Base-by-base conservation (phyloP, 2,329 filamentous ascomycete genomes). In the Alternaria ventricosa region DNA sequence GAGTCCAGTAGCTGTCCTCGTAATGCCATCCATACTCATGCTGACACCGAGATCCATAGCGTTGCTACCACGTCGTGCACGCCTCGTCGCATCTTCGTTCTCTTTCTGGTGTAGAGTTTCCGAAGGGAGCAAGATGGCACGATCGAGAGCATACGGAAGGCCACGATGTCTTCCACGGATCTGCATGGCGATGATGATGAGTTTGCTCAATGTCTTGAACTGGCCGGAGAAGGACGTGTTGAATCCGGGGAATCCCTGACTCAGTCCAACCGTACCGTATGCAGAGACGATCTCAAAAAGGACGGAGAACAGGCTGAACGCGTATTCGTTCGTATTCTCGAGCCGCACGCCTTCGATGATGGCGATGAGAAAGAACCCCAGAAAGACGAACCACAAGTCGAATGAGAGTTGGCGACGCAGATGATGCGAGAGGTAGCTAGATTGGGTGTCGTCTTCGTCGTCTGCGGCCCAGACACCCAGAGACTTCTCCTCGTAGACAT, bases 381-480 rank as follows among this genome's bases (percentile, higher is more conserved):
- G 79, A 76, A 97, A 97, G 61, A 99, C 91, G 74, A 94, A 99
- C 96, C 96, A 99, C 80, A 99, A 80, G 81, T 99, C 96, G 82
- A 99, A 99, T 57, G 94, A 97, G 36, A 99, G 87, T 80, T 99
- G 96, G 50, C 92, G 89, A 41, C 96, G 92, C 78, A 99, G 86
- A 87, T 99, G 96, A 55, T 92, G 90, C 3, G 93, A 92, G 55
- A 99, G 91, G 72, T 97, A 98, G 64, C 90, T 95, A 47, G 93
- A 88, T 46, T 90, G 86, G 23, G 86, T 85, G 13, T 87, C 84
- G 5, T 84, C 81, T 2, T 84, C 81, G 27, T 44, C 70, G 20
- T 86, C 84, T 36, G 82, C 82, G 54, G 82, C 83, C 74, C 91
- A 94, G 28, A 96, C 88, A 6, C 93, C 93, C 0, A 96, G 86